Evolutionary conservation across 1,284 basidiomycete species (phyloP), one percentile per base, ranked within the genome.

Genomic region (Boletus smithii): DNA sequence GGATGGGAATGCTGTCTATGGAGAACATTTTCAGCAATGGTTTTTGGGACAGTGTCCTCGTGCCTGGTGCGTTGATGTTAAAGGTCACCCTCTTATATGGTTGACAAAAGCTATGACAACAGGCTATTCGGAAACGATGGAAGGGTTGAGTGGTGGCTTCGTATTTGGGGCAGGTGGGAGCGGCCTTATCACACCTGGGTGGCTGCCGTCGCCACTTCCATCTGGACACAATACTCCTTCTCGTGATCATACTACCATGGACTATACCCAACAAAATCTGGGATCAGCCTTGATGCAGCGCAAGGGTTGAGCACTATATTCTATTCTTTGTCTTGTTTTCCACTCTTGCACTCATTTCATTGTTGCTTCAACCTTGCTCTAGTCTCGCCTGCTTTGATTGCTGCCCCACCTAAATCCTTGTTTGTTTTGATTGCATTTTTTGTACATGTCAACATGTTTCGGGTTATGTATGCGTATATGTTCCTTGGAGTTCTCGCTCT

Each of bases 31-130:
- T 91, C 48, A 84, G 79, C 53, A 80, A 74, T 48, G 80, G 79
- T 33, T 91, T 91, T 64, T 91, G 88, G 88, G 88, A 91, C 64
- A 89, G 75, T 59, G 81, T 91, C 53, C 76, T 91, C 26, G 82
- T 91, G 36, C 88, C 88, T 57, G 88, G 87, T 88, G 57, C 51
- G 82, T 71, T 33, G 42, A 14, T 37, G 6, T 27, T 14, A 23
- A 45, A 45, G 13, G 26, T 53, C 31, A 5, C 22, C 20, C 5
- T 39, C 10, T 13, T 16, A 13, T 17, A 13, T 37, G 24, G 38
- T 38, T 65, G 35, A 66, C 24, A n/a, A 40, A 43, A 32, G n/a
- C 4, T 22, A 27, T 46, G 44, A 53, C 33, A 43, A 54, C 54
- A 90, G 88, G 88, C 1, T 91, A 87, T 57, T 78, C 79, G 39